Evolutionary conservation across 768 basidiomycete genomes (phyloP), one percentile per base, ranked within the genome.

Genomic region (Leccinum imitatum): DNA sequence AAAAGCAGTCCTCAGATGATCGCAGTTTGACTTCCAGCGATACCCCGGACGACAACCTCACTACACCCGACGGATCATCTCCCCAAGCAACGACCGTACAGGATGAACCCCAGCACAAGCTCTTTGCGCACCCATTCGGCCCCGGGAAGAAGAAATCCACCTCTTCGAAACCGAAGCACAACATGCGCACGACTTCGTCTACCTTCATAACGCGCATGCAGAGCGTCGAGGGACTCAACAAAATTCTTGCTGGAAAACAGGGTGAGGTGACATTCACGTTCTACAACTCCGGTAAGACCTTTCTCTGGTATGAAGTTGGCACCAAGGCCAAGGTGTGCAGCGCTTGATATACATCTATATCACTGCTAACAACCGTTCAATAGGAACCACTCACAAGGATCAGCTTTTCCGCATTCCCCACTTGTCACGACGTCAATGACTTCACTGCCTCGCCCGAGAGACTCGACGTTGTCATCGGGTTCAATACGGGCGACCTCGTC

Each of bases 151-250:
- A 90, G 80, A 89, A 87, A 76, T 85, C 87, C 61, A 69, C 76
- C 8, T 70, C 75, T 23, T 76, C 87, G 9, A 80, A 91, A 33
- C 93, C 94, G n/a, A 95, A 92, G 72, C 92, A 93, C 65, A 96
- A 90, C 67, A 87, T 97, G 64, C 83, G 90, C 56, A 93, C 93
- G 0, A 94, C 93, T 2, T 93, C 89, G 6, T 96, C 95, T 23
- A 91, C 91, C 2, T 98, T 98, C 73, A 90, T 98, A 63, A 89
- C 91, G 3, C 84, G 95, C 31, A 78, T 94, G 52, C 93, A 96
- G 65, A 87, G 83, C 57, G 79, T 83, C 46, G 95, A 97, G 69
- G 91, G 89, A 50, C 75, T 93, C 58, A 81, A 79, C 30, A 90
- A 86, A 74, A 78, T 78, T 14, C 79, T 96, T 27, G 83, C 87